Conservation (phyloP, 2,329 filamentous ascomycete genomes). For the Verticillium nonalfalfae region DNA sequence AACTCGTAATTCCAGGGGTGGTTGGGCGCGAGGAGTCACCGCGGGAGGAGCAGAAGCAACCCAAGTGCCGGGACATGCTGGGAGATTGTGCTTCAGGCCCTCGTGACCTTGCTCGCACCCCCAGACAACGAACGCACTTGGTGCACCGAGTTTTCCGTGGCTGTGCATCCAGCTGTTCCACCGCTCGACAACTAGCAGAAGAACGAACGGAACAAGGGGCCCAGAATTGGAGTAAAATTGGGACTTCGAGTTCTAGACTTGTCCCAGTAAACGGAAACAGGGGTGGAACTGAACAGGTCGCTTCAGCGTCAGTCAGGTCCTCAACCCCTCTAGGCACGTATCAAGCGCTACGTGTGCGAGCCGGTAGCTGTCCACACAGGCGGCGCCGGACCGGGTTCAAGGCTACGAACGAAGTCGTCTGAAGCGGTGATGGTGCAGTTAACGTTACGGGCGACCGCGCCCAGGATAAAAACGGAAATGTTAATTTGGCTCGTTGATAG, state of each 20-base stretch:
- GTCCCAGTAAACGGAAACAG: background rate
- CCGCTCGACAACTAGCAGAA: background rate
- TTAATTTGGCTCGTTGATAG: background rate
- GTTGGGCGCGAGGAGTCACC: background rate
- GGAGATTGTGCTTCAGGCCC: background rate
- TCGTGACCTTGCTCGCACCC: background rate
- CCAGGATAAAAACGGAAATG: background rate
- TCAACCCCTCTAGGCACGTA: background rate
- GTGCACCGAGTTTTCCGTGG: background rate
- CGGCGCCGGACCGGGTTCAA: background rate
- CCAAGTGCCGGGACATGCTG: background rate
- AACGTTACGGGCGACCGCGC: background rate
- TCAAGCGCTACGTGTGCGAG: background rate
- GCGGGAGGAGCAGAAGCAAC: background rate
- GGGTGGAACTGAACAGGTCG: background rate
- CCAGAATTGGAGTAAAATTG: background rate
- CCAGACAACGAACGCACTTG: background rate
- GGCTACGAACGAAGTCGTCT: background rate
- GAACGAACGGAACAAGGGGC: background rate
- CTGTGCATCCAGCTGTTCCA: background rate
- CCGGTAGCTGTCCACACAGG: background rate
- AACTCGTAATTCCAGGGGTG: background rate
- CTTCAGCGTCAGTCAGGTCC: background rate
- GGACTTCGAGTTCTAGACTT: background rate
- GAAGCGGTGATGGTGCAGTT: background rate